Evolutionary conservation across 2,329 filamentous ascomycete species (phyloP), one percentile per base, ranked within the genome.

Genomic region (Talaromyces sp.): DNA sequence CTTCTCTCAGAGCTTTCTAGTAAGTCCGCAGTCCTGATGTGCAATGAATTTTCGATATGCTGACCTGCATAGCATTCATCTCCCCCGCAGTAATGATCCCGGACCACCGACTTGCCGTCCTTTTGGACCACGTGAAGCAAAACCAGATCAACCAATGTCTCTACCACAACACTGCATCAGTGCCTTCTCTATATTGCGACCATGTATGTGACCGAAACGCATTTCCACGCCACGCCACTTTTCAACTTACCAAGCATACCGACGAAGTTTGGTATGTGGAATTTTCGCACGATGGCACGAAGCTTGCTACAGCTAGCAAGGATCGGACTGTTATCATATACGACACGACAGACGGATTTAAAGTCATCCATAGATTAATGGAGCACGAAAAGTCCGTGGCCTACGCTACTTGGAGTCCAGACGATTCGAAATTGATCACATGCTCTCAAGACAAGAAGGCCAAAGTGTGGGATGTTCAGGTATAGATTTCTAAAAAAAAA

Each of bases 31-130:
- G 60, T 38, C 38, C 10, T n/a, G 21, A 21, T 52, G 6, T n/a
- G 35, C 56, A 55, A 8, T 48, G 17, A 46, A 21, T 14, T 32
- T 32, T n/a, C 31, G 24, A 17, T 51, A 24, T 19, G 6, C 52
- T 61, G 32, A 61, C 51, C 19, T 8, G 19, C 62, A 19, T 66
- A 93, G 90, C 83, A 79, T 96, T 86, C 60, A 96, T 99, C 72
- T 96, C 94, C 1, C 93, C 94, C 0, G 94, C 92, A 3, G 90
- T 96, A 51, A 97, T 99, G 92, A 89, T 99, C 58, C 94, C 94
- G 1, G 91, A 96, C 70, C 90, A 94, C 72, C 88, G 94, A 7
- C 80, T 99, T 51, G 91, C 91, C 1, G 83, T 87, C 35, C 80
- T 99, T 17, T 79, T 99, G 57, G 83, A 92, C 60, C 87, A 95